phyloP scores from a whole-genome alignment of 805 yeast species.

The Yamadazyma sp. region DNA sequence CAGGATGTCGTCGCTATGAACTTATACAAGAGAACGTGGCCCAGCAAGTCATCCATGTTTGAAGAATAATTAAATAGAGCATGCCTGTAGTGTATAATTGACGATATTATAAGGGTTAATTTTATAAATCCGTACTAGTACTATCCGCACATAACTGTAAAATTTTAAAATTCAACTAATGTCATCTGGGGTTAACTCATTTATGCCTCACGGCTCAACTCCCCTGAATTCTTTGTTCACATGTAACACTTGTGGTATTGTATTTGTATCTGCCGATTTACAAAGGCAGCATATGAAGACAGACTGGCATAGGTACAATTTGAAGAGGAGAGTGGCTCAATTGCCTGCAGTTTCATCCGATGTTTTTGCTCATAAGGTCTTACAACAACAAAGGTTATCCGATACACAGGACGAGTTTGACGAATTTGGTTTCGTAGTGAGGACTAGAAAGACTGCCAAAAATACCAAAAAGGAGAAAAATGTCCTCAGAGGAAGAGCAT shows the following conservation, averaged over 20 bases:
- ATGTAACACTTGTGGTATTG: conserved; percentile 42
- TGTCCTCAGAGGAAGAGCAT: conserved; percentile 4
- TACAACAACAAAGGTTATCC: conserved; percentile 25
- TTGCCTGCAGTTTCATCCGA: conserved; percentile 72
- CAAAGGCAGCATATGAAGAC: conserved; percentile 46
- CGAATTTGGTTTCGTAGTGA: conserved; percentile 52
- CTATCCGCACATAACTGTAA: not conserved
- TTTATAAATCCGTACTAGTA: too few species aligned
- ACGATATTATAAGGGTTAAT: not conserved
- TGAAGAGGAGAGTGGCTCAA: conserved; percentile 47
- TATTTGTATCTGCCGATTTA: conserved; percentile 36
- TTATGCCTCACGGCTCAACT: conserved; percentile 24
- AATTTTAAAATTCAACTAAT: not conserved
- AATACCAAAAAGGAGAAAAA: not conserved
- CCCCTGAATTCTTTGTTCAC: conserved; percentile 30
- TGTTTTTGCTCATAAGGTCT: conserved; percentile 68
- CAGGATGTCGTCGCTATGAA: conserved; percentile 96
- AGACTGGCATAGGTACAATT: conserved; percentile 47
- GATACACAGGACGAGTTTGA: conserved; percentile 39
- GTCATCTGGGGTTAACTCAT: not conserved
- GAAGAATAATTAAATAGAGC: conserved; percentile 4
- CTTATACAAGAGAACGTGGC: conserved; percentile 92
- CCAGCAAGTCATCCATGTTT: conserved; percentile 40
- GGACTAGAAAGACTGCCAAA: conserved; percentile 1
- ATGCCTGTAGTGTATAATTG: conserved; percentile 6